These are phyloP conservation scores for Colletotrichum incanum DNA, from an alignment of 2,329 filamentous ascomycete genomes.

Conservation along the genomic window DNA sequence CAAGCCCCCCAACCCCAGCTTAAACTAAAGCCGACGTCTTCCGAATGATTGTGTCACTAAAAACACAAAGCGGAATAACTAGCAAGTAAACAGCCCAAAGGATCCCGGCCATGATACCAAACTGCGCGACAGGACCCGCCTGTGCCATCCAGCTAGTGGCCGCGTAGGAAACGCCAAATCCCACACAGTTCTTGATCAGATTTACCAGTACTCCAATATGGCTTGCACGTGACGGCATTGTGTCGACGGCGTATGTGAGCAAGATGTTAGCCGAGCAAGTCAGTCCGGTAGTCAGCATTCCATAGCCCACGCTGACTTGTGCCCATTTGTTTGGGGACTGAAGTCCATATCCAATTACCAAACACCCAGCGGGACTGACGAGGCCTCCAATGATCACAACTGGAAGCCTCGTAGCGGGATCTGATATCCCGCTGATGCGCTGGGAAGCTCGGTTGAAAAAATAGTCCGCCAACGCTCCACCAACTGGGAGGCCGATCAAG, in stretches of 20 bases:
- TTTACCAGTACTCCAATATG: slow-evolving; percentile 45
- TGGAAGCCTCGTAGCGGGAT: slow-evolving; percentile 42
- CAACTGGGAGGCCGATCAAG: slow-evolving; percentile 28
- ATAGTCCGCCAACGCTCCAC: slow-evolving; percentile 36
- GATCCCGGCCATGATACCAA: slow-evolving; percentile 45
- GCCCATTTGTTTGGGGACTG: slow-evolving; percentile 41
- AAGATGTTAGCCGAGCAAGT: slow-evolving; percentile 45
- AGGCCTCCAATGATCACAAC: slow-evolving; percentile 40
- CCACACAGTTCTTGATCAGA: slow-evolving; percentile 44
- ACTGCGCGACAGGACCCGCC: slow-evolving; percentile 36
- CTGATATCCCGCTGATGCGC: slow-evolving; percentile 10
- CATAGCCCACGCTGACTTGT: slow-evolving; percentile 42
- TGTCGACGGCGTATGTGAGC: slow-evolving; percentile 45
- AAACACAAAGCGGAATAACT: slow-evolving; percentile 36
- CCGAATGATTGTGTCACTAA: slow-evolving; percentile 26
- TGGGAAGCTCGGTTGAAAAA: slow-evolving; percentile 27
- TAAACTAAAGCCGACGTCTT: slow-evolving; percentile 10
- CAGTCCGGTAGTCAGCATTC: slow-evolving; percentile 44
- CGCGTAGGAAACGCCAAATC: slow-evolving; percentile 42
- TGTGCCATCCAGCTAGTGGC: slow-evolving; percentile 41
- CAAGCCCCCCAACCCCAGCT: background rate
- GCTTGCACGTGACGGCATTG: slow-evolving; percentile 34
- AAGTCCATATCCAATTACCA: slow-evolving; percentile 42
- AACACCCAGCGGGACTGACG: slow-evolving; percentile 43
- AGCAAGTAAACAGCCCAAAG: slow-evolving; percentile 39